Base-by-base conservation (phyloP, 108 stramenopile species). In the Heterococcus sp. region DNA sequence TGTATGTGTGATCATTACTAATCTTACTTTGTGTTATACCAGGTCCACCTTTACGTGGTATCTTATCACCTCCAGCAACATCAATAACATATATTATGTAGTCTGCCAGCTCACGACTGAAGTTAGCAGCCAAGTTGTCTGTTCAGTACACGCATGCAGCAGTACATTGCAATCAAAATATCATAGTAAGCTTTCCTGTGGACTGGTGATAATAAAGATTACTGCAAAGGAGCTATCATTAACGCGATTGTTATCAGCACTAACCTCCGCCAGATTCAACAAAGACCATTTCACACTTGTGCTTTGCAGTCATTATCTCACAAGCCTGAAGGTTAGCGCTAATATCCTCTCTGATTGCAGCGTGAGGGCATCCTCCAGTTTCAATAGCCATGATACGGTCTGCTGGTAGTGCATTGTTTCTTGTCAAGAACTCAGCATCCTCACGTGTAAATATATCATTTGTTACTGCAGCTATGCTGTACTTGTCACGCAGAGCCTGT, bases 371-470 rank as follows among this genome's bases (percentile, higher is more conserved):
- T 3, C 97, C 97, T 32, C 97, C 97, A 21, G 97, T 98, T 78
- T 98, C 97, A 37, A 98, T 95, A 8, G 97, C 94, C 33, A 84
- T 66, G 71, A 98, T 97, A 67, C 93, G 87, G 8, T 72, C 79
- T 34, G 39, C 35, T 1, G 87, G 88, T 72, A 98, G 90, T 2
- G 93, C 97, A 29, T 88, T 66, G 40, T 93, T 86, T 1, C 93
- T 85, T 0, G 85, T 86, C 37, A 98, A 89, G 74, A 98, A 98
- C 84, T 98, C 94, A 36, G 92, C 93, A 88, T 98, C 97, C 88
- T 98, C 97, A 72, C 92, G 92, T 2, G 97, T 98, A 79, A 98
- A 98, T 63, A 98, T 98, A 66, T 98, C 97, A 78, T 98, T 98
- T 21, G 97, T 98, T 0, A 98, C 79, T 65, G 79, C 79, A 38